Percentiles rank a stretch among this genome's conserved stretches.
These are phyloP conservation scores for Dryas alaskensis DNA, from an alignment of 306 rosid genomes.

Conservation along the genomic window DNA sequence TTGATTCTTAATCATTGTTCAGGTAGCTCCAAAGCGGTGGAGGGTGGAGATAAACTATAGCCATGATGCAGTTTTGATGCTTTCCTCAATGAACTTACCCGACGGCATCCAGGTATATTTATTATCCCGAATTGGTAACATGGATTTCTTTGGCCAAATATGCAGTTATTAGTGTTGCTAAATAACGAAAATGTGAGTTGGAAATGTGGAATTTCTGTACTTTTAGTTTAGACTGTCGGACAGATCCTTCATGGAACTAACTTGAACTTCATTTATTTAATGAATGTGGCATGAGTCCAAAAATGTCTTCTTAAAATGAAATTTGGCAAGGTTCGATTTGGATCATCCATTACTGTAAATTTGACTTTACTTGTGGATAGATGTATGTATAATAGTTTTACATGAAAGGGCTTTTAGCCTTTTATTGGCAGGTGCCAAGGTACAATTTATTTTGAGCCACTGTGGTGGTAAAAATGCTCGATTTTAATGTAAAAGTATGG, in stretches of 20 bases:
- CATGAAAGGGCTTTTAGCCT: background rate
- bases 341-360: background rate
- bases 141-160: background rate
- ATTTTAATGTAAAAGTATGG: background rate
- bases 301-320: background rate
- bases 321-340: background rate
- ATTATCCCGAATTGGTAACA: background rate
- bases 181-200: background rate
- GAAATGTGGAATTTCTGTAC: too few relatives aligned
- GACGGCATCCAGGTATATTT: conserved; percentile 86
- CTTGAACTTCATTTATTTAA: background rate
- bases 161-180: background rate
- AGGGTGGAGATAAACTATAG: conserved; percentile 76
- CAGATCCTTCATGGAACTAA: background rate
- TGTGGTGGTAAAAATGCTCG: background rate
- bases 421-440: background rate
- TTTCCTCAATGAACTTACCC: conserved; percentile 91
- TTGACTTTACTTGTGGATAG: background rate
- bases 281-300: background rate
- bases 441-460: background rate
- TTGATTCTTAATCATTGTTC: conserved; percentile 3
- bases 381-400: background rate
- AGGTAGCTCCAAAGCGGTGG: conserved; percentile 95
- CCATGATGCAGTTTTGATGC: conserved; percentile 86
- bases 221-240: too few relatives aligned